Percentiles rank a stretch among this genome's conserved stretches.
Conservation (phyloP, 768 basidiomycete species). For the Albatrellus ellisii region DNA sequence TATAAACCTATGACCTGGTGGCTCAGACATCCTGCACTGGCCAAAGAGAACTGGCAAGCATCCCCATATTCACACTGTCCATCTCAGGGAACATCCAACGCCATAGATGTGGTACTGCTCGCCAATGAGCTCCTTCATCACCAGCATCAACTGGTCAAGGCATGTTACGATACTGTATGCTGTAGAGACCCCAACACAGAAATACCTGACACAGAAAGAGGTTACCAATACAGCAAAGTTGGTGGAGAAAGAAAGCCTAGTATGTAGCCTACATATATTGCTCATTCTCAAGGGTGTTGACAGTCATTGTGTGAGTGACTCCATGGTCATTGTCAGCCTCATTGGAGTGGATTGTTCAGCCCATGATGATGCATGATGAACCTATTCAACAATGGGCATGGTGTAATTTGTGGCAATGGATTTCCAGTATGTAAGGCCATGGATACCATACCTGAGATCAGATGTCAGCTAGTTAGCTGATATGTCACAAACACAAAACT, state of each 20-base stretch:
- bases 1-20: too few relatives aligned
- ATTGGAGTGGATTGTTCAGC: conserved; percentile 48
- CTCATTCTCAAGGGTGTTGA: conserved; percentile 62
- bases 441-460: conserved; percentile 53
- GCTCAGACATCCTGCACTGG: too few relatives aligned
- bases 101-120: conserved; percentile 79
- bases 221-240: background rate
- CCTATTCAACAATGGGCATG: conserved; percentile 45
- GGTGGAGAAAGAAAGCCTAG: background rate
- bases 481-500: too few relatives aligned
- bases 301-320: conserved; percentile 53
- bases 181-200: conserved; percentile 63
- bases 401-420: conserved; percentile 78
- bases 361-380: conserved; percentile 40
- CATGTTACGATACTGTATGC: conserved; percentile 53
- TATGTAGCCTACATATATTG: conserved; percentile 54
- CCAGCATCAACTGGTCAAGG: conserved; percentile 67
- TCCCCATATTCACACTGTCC: conserved; percentile 19
- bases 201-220: too few relatives aligned
- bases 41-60: conserved; percentile 18
- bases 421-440: conserved; percentile 59
- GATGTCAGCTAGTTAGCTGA: too few relatives aligned
- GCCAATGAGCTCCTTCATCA: conserved; percentile 75
- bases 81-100: conserved; percentile 25
- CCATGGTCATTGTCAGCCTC: conserved; percentile 67